Evolutionary conservation across 2,329 filamentous ascomycete species (phyloP).

Genomic region (Colletotrichum trifolii): DNA sequence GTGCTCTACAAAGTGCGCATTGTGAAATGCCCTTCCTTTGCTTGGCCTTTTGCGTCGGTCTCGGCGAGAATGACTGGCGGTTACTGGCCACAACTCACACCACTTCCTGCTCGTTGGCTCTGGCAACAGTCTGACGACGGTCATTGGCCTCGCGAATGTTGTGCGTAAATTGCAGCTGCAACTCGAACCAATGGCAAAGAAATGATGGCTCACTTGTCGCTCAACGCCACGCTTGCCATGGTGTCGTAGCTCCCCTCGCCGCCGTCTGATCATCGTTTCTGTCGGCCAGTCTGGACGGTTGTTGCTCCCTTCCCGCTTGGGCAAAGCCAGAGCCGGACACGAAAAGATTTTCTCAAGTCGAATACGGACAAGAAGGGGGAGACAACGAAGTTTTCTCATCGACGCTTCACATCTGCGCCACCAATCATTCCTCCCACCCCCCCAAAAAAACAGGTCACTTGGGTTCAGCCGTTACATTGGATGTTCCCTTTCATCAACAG

Average conservation of each 20-base stretch:
- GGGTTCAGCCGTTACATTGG: conserved; percentile 2
- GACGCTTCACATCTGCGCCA: too few species aligned
- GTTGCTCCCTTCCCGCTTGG: conserved; percentile 19
- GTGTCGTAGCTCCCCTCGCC: not conserved
- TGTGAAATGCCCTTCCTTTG: too few species aligned
- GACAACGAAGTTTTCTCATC: not conserved
- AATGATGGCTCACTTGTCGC: conserved; percentile 8
- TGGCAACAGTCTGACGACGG: conserved; percentile 18
- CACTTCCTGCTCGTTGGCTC: conserved; percentile 9
- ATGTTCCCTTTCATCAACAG: conserved; percentile 3
- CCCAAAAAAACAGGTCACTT: too few species aligned
- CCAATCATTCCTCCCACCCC: conserved; percentile 2
- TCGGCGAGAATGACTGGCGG: not conserved
- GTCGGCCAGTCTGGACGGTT: conserved; percentile 13
- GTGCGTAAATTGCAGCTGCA: conserved; percentile 1
- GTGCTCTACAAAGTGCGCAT: too few species aligned
- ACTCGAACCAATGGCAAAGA: conserved; percentile 10
- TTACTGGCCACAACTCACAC: conserved; percentile 13
- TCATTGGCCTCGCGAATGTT: not conserved
- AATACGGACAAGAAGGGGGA: conserved; percentile 1
- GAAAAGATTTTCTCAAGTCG: conserved; percentile 3
- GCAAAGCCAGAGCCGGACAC: not conserved
- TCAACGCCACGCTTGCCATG: conserved; percentile 11
- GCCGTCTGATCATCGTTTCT: not conserved
- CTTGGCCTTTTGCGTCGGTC: too few species aligned